Conservation (phyloP, 2,329 filamentous ascomycete genomes). For the Pseudogymnoascus sp. region DNA sequence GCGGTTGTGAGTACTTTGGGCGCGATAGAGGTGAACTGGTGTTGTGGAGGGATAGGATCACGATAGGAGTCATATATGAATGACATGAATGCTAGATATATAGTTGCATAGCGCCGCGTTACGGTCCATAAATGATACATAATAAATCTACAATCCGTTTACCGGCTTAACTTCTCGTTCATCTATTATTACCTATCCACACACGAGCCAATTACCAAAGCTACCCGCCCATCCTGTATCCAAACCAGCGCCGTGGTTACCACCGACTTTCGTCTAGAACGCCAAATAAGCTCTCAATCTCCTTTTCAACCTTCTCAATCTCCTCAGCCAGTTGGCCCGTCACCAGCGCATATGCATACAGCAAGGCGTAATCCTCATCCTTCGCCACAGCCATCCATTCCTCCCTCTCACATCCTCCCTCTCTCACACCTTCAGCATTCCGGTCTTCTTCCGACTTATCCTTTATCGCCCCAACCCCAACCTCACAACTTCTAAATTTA, state of each 20-base stretch:
- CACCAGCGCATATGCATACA: conserved; percentile 82
- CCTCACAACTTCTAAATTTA: conserved; percentile 64
- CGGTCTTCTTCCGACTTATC: conserved; percentile 21
- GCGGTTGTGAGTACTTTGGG: conserved; percentile 2
- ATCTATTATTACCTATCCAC: conserved; percentile 7
- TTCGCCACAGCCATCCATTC: conserved; percentile 37
- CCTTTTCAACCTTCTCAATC: conserved; percentile 51
- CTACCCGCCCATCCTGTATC: background rate
- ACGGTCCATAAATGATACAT: background rate
- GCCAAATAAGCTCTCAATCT: conserved; percentile 58
- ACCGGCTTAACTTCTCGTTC: background rate
- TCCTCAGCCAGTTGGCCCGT: conserved; percentile 62
- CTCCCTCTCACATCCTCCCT: background rate
- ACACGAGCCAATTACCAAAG: background rate
- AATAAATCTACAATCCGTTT: conserved; percentile 5
- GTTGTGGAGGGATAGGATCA: background rate
- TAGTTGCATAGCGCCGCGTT: conserved; percentile 6
- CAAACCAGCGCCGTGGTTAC: conserved; percentile 41
- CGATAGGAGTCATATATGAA: background rate
- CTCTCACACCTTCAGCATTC: conserved; percentile 9
- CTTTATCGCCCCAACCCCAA: conserved; percentile 19
- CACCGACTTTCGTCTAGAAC: conserved; percentile 54
- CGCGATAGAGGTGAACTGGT: background rate
- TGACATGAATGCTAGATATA: conserved; percentile 2
- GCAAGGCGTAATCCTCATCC: conserved; percentile 78